Conservation (phyloP, 2,329 filamentous ascomycete species). For the Xylariaceae sp. region DNA sequence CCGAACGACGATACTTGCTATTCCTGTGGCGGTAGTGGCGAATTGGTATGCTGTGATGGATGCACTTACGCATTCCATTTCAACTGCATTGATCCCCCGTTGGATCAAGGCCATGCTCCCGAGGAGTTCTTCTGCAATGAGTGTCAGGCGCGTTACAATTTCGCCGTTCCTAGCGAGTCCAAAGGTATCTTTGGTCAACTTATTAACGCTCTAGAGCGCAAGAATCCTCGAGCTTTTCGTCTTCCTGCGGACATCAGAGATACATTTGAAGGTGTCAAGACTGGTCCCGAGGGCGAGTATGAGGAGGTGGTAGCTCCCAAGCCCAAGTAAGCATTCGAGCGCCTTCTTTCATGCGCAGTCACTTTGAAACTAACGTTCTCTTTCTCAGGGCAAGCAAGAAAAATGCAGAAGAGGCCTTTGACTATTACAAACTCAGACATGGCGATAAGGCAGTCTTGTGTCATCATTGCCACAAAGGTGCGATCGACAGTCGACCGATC, state of each 20-base stretch:
- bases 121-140: conserved; percentile 83
- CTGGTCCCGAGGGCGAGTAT: conserved; percentile 73
- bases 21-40: conserved; percentile 75
- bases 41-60: conserved; percentile 88
- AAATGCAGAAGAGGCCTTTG: conserved; percentile 57
- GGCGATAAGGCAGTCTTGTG: conserved; percentile 72
- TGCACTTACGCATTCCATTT: conserved; percentile 90
- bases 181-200: conserved; percentile 57
- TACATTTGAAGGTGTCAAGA: conserved; percentile 74
- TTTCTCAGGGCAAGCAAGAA: conserved; percentile 42
- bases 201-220: conserved; percentile 59
- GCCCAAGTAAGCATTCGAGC: conserved; percentile 50
- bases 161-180: conserved; percentile 39
- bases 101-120: conserved; percentile 57
- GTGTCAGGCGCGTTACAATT: conserved; percentile 51
- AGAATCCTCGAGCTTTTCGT: conserved; percentile 66
- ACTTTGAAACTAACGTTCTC: conserved; percentile 29
- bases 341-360: neutral
- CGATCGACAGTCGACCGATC: conserved; percentile 62
- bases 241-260: conserved; percentile 67
- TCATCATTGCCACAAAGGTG: conserved; percentile 64
- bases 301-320: conserved; percentile 55
- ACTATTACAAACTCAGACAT: conserved; percentile 65
- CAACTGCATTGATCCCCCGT: conserved; percentile 76
- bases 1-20: conserved; percentile 77